phyloP scores from a whole-genome alignment of 1,139 yeast species.

The Suhomyces terraborum region DNA sequence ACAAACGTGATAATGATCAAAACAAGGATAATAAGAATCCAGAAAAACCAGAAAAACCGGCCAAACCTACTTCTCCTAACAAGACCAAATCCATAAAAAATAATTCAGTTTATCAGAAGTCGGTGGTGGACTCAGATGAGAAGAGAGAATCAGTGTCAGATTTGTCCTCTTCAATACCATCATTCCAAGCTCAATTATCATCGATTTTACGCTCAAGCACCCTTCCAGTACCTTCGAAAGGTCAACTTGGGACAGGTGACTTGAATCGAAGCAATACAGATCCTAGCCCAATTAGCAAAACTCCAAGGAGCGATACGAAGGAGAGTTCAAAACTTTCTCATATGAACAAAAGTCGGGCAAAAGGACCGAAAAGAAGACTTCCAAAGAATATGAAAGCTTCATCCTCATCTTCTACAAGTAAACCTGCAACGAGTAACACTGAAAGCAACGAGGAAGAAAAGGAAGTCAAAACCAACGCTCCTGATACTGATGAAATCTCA shows the following conservation, averaged over 20 bases:
- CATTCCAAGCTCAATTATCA: slow-evolving; percentile 26
- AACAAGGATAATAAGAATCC: not conserved
- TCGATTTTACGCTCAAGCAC: slow-evolving; percentile 28
- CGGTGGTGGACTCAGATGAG: not conserved
- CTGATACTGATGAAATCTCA: too few relatives aligned
- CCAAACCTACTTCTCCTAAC: not conserved
- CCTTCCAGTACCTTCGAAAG: slow-evolving; percentile 19
- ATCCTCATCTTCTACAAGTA: too few relatives aligned
- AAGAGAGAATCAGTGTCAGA: not conserved
- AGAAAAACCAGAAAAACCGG: not conserved
- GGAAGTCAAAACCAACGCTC: not conserved
- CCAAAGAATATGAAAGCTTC: slow-evolving; percentile 45
- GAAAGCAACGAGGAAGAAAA: too few relatives aligned
- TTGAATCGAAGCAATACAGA: slow-evolving; percentile 16
- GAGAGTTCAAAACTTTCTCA: slow-evolving; percentile 47
- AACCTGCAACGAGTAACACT: too few relatives aligned
- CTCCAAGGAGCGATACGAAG: slow-evolving; percentile 11
- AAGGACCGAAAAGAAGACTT: slow-evolving; percentile 74
- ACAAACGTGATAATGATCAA: not conserved
- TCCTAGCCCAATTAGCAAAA: slow-evolving; percentile 3
- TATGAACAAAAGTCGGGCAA: slow-evolving; percentile 61
- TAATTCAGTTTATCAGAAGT: not conserved
- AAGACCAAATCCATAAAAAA: not conserved
- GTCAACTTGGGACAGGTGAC: slow-evolving; percentile 10
- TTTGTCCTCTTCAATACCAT: not conserved